These are phyloP conservation scores for Porphyrellus cyaneotinctus DNA, from an alignment of 768 basidiomycete genomes.

Conservation along the genomic window DNA sequence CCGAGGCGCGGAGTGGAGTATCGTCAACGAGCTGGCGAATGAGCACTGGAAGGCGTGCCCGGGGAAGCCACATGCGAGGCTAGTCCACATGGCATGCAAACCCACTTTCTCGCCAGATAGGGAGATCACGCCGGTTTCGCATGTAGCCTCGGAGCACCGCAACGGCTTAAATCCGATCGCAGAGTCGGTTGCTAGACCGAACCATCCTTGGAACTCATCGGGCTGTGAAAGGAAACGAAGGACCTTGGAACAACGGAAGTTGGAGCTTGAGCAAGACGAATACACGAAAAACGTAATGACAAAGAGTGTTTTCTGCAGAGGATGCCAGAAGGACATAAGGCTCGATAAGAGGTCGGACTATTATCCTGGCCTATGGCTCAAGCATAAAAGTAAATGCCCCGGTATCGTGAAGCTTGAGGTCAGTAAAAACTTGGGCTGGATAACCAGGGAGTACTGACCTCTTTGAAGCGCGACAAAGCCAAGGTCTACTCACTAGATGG, in stretches of 20 bases:
- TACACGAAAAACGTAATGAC: conserved; percentile 20
- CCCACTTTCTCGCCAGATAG: conserved; percentile 12
- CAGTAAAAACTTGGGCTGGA: conserved; percentile 5
- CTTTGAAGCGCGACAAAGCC: conserved; percentile 15
- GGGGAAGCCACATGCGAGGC: conserved; percentile 15
- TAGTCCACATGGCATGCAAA: conserved; percentile 8
- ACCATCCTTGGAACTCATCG: conserved; percentile 9
- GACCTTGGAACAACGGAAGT: conserved; percentile 26
- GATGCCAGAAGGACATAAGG: conserved; percentile 30
- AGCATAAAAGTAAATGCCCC: conserved; percentile 31
- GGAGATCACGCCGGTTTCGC: conserved; percentile 8
- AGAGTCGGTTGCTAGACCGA: neutral
- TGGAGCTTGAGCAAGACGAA: conserved; percentile 29
- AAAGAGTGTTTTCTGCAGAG: conserved; percentile 29
- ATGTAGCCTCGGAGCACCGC: neutral
- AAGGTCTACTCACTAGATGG: neutral
- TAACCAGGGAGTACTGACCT: conserved; percentile 10
- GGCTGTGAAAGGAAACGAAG: conserved; percentile 29
- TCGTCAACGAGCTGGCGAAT: conserved; percentile 26
- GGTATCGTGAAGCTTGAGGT: conserved; percentile 25
- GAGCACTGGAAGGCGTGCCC: conserved; percentile 29
- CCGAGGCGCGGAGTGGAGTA: conserved; percentile 22
- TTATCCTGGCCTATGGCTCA: conserved; percentile 35
- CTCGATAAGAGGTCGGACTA: conserved; percentile 34
- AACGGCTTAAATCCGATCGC: neutral